Evolutionary conservation across 2,329 filamentous ascomycete genomes (phyloP).

Genomic region (Penicillium sp.): DNA sequence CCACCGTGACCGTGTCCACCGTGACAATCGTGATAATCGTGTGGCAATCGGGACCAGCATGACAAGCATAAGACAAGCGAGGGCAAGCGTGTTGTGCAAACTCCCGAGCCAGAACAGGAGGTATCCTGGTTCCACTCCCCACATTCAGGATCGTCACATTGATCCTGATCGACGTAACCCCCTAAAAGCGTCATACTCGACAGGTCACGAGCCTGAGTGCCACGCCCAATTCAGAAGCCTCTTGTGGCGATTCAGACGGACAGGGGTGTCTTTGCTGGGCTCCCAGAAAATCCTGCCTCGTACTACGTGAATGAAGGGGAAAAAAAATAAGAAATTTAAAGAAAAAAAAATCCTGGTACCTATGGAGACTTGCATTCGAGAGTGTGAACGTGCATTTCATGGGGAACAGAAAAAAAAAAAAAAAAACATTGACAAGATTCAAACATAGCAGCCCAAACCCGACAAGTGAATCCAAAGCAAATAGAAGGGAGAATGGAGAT

Average conservation of each 20-base stretch:
- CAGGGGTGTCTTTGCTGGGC: slow-evolving; percentile 6
- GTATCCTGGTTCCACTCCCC: neutral
- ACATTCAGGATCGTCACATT: neutral
- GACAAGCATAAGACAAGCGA: neutral
- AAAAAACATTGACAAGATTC: slow-evolving; percentile 13
- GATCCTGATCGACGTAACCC: neutral
- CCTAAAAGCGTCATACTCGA: slow-evolving; percentile 6
- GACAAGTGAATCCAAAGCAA: slow-evolving; percentile 12
- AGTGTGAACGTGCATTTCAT: slow-evolving; percentile 5
- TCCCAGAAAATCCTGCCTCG: slow-evolving; percentile 4
- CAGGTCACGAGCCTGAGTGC: neutral
- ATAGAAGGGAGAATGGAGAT: neutral
- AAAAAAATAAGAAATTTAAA: neutral
- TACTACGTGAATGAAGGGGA: neutral
- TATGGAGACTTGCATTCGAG: slow-evolving; percentile 5
- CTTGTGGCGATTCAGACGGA: slow-evolving; percentile 18
- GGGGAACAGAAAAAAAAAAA: slow-evolving; percentile 13
- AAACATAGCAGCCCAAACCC: slow-evolving; percentile 11
- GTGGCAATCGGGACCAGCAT: no score
- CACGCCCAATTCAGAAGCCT: slow-evolving; percentile 6
- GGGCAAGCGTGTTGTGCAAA: neutral
- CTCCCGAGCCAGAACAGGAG: neutral
- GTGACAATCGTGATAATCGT: neutral
- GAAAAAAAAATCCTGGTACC: neutral
- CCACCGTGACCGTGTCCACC: neutral